Evolutionary conservation across 805 yeast genomes (phyloP).

Genomic region (Saccharomycopsis selenospora): DNA sequence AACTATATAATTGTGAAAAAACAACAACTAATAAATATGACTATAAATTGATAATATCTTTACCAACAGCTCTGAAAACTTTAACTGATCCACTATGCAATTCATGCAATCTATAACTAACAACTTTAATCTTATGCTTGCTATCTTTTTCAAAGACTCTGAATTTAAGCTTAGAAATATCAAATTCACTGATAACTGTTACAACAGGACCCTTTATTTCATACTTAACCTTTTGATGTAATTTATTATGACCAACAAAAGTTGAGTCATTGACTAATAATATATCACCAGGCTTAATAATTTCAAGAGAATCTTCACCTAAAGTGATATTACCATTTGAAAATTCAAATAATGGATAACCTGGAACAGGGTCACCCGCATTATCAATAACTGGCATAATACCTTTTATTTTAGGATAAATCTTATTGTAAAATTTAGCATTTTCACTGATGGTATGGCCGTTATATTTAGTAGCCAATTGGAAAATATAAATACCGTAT

Average conservation of each 20-base stretch:
- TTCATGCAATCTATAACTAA: slow-evolving; percentile 61
- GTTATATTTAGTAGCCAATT: slow-evolving; percentile 34
- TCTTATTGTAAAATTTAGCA: slow-evolving; percentile 3
- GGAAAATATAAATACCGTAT: slow-evolving; percentile 46
- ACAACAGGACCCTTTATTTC: slow-evolving; percentile 54
- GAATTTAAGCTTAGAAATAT: slow-evolving; percentile 60
- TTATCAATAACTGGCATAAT: not conserved
- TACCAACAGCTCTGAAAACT: slow-evolving; percentile 72
- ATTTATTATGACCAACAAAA: slow-evolving; percentile 57
- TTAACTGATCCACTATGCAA: slow-evolving; percentile 73
- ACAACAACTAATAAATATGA: too few species aligned
- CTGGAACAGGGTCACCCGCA: slow-evolving; percentile 19
- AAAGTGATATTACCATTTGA: slow-evolving; percentile 21
- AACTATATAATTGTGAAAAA: too few species aligned
- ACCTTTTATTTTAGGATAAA: not conserved
- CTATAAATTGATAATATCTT: slow-evolving; percentile 32
- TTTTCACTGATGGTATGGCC: slow-evolving; percentile 21
- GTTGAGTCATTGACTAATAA: slow-evolving; percentile 67
- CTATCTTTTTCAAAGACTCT: slow-evolving; percentile 54
- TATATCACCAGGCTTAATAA: slow-evolving; percentile 69
- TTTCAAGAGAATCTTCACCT: slow-evolving; percentile 19
- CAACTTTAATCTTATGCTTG: slow-evolving; percentile 44
- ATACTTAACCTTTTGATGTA: slow-evolving; percentile 49
- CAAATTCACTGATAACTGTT: slow-evolving; percentile 66
- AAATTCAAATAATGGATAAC: not conserved